phyloP scores from a whole-genome alignment of 345 rosid genomes.

The rapeseed (Brassica napus) region Da-Ae NC_063451.1:33362501-33363000 shows the following conservation, averaged over 20 bases:
- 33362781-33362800: background rate
- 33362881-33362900: slow-evolving; percentile 55
- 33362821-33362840: background rate
- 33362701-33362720: background rate
- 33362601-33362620: too few relatives aligned
- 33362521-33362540: too few relatives aligned
- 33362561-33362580: too few relatives aligned
- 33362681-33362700: background rate
- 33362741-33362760: background rate
- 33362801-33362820: background rate
- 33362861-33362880: slow-evolving; percentile 27
- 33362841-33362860: slow-evolving; percentile 13
- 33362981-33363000: slow-evolving; percentile 84
- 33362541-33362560: too few relatives aligned
- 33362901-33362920: slow-evolving; percentile 55
- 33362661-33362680: background rate
- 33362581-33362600: too few relatives aligned
- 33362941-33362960: slow-evolving; percentile 86
- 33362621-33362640: too few relatives aligned
- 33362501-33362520: too few relatives aligned
- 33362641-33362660: background rate
- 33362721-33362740: slow-evolving; percentile 6
- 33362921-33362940: slow-evolving; percentile 63
- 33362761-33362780: background rate
- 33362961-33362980: slow-evolving; percentile 77